Evolutionary conservation across 2,329 filamentous ascomycete species (phyloP).

Genomic region (Neospermospora avenae): DNA sequence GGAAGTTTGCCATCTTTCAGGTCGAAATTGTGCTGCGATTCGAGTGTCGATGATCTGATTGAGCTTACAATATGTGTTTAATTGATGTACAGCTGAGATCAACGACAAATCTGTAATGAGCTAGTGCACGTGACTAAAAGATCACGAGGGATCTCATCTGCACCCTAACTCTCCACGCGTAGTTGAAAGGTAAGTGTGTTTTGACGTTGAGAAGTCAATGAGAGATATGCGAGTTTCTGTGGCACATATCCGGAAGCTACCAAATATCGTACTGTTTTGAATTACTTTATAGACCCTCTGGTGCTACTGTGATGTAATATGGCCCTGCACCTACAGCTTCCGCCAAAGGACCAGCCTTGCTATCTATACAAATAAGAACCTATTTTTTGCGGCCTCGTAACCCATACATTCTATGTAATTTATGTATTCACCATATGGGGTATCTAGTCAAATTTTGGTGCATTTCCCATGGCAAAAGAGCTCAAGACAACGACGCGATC

Average conservation of each 20-base stretch:
- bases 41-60: conserved; percentile 11
- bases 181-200: background rate
- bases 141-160: conserved; percentile 12
- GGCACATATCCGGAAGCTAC: no score
- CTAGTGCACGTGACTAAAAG: conserved; percentile 10
- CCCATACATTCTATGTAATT: background rate
- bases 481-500: background rate
- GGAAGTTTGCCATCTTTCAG: conserved; percentile 3
- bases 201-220: background rate
- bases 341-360: background rate
- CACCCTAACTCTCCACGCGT: background rate
- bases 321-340: no score
- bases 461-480: background rate
- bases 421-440: background rate
- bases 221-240: no score
- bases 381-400: no score
- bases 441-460: background rate
- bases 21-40: background rate
- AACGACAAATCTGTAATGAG: background rate
- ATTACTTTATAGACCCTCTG: no score
- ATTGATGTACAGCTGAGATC: background rate
- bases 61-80: conserved; percentile 17
- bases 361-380: background rate
- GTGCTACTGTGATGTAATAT: no score
- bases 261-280: no score